phyloP scores from a whole-genome alignment of 176 grass and related monocot genomes.

The Ensete ventricosum region DNA sequence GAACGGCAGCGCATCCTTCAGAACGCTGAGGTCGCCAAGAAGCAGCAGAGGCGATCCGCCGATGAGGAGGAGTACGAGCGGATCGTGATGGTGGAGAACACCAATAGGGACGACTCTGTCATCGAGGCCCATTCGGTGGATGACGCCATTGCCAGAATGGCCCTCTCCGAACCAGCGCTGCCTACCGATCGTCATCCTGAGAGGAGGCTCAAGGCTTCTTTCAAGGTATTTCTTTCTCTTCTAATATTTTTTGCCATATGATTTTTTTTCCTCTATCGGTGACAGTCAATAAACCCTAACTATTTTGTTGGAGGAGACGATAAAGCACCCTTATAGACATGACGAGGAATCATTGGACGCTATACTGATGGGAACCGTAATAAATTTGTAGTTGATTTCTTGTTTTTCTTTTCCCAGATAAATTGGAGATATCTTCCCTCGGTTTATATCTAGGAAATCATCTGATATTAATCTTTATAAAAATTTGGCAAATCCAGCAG shows the following conservation, averaged over 20 bases:
- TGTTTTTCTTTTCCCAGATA: too few species aligned
- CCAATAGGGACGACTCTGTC: constrained; percentile 82
- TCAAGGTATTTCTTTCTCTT: constrained; percentile 48
- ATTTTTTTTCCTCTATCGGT: too few species aligned
- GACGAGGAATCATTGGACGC: too few species aligned
- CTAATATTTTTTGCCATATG: background rate
- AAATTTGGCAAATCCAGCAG: too few species aligned
- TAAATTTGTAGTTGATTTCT: too few species aligned
- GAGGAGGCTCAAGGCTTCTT: constrained; percentile 73
- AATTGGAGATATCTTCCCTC: too few species aligned
- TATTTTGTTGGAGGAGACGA: too few species aligned
- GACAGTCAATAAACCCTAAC: too few species aligned
- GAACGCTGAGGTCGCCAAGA: constrained; percentile 58
- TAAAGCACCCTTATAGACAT: too few species aligned
- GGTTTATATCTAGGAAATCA: too few species aligned
- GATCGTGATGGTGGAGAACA: constrained; percentile 71
- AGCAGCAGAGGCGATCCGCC: constrained; percentile 46
- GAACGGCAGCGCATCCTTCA: constrained; percentile 46
- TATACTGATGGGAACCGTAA: too few species aligned
- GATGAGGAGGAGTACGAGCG: constrained; percentile 84
- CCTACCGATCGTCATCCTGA: constrained; percentile 74
- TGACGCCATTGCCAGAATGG: constrained; percentile 62
- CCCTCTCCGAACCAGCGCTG: constrained; percentile 31
- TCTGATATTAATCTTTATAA: too few species aligned
- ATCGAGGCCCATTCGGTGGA: constrained; percentile 78